Conservation (phyloP, 371 early-diverging fungal species). For the Apophysomyces ossiformis region DNA sequence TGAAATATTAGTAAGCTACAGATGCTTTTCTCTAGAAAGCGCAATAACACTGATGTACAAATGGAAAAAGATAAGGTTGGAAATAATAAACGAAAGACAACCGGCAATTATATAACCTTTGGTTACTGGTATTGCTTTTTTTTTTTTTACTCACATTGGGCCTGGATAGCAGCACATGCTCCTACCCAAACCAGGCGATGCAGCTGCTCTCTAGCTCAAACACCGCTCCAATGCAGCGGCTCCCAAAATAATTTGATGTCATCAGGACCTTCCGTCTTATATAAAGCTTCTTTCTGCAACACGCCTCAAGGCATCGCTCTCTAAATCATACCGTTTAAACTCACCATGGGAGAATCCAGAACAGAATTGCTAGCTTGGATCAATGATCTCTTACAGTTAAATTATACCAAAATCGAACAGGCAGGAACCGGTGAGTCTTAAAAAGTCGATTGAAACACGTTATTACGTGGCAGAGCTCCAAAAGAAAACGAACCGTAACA, state of each 20-base stretch:
- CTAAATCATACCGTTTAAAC: not conserved
- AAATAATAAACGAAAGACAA: too few species aligned
- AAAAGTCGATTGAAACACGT: not conserved
- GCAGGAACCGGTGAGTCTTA: conserved; percentile 79
- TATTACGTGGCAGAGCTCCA: not conserved
- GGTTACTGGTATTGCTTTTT: too few species aligned
- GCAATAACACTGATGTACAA: too few species aligned
- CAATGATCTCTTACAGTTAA: conserved; percentile 86
- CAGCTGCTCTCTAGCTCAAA: not conserved
- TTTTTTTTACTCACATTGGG: too few species aligned
- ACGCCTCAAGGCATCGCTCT: not conserved
- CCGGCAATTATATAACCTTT: too few species aligned
- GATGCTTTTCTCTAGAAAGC: too few species aligned
- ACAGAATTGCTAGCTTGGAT: conserved; percentile 90
- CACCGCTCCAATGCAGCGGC: not conserved
- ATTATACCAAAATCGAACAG: conserved; percentile 92
- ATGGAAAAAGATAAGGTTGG: too few species aligned
- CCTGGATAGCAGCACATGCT: not conserved
- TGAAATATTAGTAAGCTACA: too few species aligned
- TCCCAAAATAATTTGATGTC: not conserved
- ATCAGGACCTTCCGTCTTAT: not conserved
- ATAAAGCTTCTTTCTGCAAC: not conserved
- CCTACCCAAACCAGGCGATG: not conserved
- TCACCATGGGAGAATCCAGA: conserved; percentile 77
- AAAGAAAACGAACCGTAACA: too few species aligned